Conservation (phyloP, 179 eudicot species). For the Beta lomatogona region DNA sequence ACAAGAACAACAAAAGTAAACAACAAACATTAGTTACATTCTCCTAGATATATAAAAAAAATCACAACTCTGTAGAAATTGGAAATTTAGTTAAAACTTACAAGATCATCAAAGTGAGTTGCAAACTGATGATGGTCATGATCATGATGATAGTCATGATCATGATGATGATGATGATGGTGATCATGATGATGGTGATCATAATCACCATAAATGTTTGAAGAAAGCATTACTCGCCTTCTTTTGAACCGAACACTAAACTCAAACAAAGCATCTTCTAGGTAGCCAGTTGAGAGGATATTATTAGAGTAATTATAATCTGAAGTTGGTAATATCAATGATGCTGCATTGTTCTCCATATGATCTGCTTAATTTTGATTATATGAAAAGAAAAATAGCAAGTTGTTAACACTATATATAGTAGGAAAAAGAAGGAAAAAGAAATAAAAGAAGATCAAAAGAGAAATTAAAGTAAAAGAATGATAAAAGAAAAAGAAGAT, state of each 20-base stretch:
- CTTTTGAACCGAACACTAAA: constrained; percentile 58
- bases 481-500: no score
- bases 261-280: constrained; percentile 79
- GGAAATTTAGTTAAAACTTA: constrained; percentile 9
- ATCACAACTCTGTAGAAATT: not conserved
- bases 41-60: not conserved
- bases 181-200: not conserved
- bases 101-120: constrained; percentile 31
- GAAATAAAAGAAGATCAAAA: not conserved
- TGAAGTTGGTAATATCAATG: constrained; percentile 17
- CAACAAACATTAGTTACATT: no score
- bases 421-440: not conserved
- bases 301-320: constrained; percentile 20
- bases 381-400: not conserved
- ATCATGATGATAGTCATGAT: not conserved
- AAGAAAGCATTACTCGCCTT: constrained; percentile 39
- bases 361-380: constrained; percentile 6
- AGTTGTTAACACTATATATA: not conserved
- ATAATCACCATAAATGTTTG: constrained; percentile 9
- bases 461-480: not conserved
- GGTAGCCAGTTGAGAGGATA: constrained; percentile 66
- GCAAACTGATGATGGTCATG: constrained; percentile 1
- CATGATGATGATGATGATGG: not conserved
- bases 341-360: constrained; percentile 38
- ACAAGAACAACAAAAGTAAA: constrained; percentile 7